Percentiles rank a stretch among this genome's conserved stretches.
These are phyloP conservation scores for Pseudogymnoascus sp. DNA, from an alignment of 2,329 filamentous ascomycete genomes.

Conservation along the genomic window DNA sequence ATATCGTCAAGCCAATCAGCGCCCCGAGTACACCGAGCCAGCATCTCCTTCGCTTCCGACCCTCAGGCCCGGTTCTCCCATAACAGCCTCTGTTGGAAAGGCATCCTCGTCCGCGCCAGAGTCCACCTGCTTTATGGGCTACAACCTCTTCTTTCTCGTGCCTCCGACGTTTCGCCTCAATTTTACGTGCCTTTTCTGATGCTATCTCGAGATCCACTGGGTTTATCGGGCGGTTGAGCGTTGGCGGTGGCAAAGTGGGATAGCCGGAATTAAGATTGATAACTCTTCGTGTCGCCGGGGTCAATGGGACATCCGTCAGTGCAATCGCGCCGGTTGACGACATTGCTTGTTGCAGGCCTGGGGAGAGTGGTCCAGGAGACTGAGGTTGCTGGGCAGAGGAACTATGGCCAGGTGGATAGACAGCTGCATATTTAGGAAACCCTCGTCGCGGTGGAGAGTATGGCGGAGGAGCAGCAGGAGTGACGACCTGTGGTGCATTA, in stretches of 20 bases:
- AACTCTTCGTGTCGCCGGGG: conserved; percentile 30
- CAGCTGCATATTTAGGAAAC: conserved; percentile 40
- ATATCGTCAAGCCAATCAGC: conserved; percentile 45
- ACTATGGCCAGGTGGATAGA: conserved; percentile 48
- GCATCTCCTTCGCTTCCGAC: conserved; percentile 52
- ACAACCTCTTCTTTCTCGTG: conserved; percentile 58
- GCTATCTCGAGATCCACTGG: conserved; percentile 13
- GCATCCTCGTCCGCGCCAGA: conserved; percentile 58
- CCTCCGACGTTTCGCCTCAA: conserved; percentile 38
- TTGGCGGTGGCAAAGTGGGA: conserved; percentile 10
- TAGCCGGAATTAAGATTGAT: conserved; percentile 27
- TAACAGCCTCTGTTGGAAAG: conserved; percentile 56
- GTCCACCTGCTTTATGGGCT: conserved; percentile 47
- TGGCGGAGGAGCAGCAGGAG: conserved; percentile 21
- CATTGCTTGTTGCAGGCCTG: conserved; percentile 53
- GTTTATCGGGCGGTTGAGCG: not conserved
- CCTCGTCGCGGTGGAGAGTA: conserved; percentile 23
- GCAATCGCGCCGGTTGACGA: conserved; percentile 51
- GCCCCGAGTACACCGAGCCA: conserved; percentile 44
- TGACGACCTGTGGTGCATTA: not conserved
- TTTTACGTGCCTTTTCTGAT: conserved; percentile 22
- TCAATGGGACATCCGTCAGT: conserved; percentile 50
- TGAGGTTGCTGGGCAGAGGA: conserved; percentile 36
- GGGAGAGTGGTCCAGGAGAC: conserved; percentile 54
- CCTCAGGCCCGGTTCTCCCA: conserved; percentile 54